Conservation (phyloP, 1,139 yeast genomes). For the Suzukiozyma palmioleophila region DNA sequence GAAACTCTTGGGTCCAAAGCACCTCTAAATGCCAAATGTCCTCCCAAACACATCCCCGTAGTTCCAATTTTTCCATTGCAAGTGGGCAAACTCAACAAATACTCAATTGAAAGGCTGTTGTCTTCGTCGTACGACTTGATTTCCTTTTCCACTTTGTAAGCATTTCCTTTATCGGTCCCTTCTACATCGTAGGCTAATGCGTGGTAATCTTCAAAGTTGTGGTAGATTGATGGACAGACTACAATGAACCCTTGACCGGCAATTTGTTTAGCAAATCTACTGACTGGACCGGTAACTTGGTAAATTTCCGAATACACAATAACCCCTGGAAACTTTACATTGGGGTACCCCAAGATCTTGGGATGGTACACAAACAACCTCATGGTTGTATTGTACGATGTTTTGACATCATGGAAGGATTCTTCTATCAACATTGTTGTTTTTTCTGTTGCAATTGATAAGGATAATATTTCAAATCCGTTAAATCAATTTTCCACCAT, state of each 20-base stretch:
- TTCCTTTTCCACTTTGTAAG: conserved; percentile 63
- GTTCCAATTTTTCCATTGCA: conserved; percentile 76
- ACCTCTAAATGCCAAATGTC: conserved; percentile 75
- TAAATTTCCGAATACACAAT: conserved; percentile 76
- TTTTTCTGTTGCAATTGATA: background rate
- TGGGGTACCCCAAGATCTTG: conserved; percentile 63
- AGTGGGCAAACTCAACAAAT: conserved; percentile 51
- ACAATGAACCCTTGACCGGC: conserved; percentile 79
- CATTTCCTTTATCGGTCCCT: conserved; percentile 76
- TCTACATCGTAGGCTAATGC: conserved; percentile 65
- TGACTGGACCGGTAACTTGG: conserved; percentile 77
- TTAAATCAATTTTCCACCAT: too few species aligned
- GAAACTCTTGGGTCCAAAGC: conserved; percentile 60
- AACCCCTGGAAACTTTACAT: conserved; percentile 77
- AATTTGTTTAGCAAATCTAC: conserved; percentile 71
- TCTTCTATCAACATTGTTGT: conserved; percentile 62
- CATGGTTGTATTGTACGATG: conserved; percentile 65
- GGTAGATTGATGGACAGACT: conserved; percentile 75
- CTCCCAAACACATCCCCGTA: conserved; percentile 87
- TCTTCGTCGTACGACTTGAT: conserved; percentile 76
- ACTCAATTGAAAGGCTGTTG: conserved; percentile 58
- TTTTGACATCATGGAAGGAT: conserved; percentile 57
- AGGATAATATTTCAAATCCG: background rate
- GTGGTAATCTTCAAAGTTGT: conserved; percentile 62
- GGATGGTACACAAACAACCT: conserved; percentile 68